Evolutionary conservation across 768 basidiomycete species (phyloP), one percentile per base, ranked within the genome.

Genomic region (Leccinum truebloodii): DNA sequence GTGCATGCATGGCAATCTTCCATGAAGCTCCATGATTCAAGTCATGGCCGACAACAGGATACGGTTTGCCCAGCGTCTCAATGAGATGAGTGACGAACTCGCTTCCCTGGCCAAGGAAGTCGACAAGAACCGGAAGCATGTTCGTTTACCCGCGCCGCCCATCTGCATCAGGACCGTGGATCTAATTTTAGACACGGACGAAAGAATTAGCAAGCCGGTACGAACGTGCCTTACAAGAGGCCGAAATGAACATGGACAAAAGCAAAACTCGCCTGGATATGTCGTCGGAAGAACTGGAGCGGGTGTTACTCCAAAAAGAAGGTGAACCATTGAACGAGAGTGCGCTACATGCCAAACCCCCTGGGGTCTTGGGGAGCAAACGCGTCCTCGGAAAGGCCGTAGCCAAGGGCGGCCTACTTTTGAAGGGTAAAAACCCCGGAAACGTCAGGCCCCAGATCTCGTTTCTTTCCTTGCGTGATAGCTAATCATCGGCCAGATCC

Each of bases 11-110:
- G 95, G 89, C 89, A 94, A 67, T 81, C 87, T 41, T 84, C 92
- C 3, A 86, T 99, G 84, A 83, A 85, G 57, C 84, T 95, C 52
- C 96, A 98, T 70, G 95, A n/a, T n/a, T n/a, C n/a, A 98, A 65
- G 75, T 83, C 49, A 85, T 98, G 79, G 94, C 92, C 12, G 92
- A 96, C 66, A 95, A 95, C 73, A 84, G 94, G 56, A 74, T 95
- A 37, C 84, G 88, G 50, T 97, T 98, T 69, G 83, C 94, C 1
- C 84, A 89, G 60, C 86, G 94, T 48, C 79, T 99, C 48, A 90
- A 89, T 70, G 97, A 99, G 75, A 98, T 98, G 94, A 89, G 90
- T 69, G 95, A 98, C n/a, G 97, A 99, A 69, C 80, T 99, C 28
- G 77, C 83, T 18, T 88, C 83, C 10, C 78, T 98, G 5, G 85